phyloP scores from a whole-genome alignment of 2,329 filamentous ascomycete genomes.

The Emydomyces testavorans region DNA sequence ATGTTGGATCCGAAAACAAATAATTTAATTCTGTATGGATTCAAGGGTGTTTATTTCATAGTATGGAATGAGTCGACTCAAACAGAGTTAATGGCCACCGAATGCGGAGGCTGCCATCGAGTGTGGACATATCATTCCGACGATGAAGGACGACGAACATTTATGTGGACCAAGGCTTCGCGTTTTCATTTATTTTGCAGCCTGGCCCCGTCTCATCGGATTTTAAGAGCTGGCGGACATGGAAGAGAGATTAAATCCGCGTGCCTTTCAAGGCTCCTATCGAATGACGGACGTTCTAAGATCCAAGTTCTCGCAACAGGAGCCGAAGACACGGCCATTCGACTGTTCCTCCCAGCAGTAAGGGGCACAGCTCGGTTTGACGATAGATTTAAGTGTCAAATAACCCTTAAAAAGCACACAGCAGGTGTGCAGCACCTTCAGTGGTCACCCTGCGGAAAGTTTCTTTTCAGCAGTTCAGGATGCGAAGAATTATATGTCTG shows the following conservation, averaged over 20 bases:
- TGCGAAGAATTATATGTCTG: slow-evolving; percentile 85
- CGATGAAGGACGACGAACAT: slow-evolving; percentile 37
- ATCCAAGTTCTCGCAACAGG: slow-evolving; percentile 50
- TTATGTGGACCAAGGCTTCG: slow-evolving; percentile 66
- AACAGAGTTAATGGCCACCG: slow-evolving; percentile 57
- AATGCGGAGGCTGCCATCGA: slow-evolving; percentile 77
- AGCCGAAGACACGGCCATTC: slow-evolving; percentile 61
- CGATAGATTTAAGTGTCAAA: slow-evolving; percentile 41
- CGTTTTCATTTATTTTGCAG: slow-evolving; percentile 39
- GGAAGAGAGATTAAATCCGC: slow-evolving; percentile 71
- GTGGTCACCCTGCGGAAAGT: slow-evolving; percentile 56
- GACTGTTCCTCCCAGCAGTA: slow-evolving; percentile 44
- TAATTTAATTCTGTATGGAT: slow-evolving; percentile 65
- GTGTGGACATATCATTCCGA: slow-evolving; percentile 50
- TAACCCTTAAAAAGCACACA: slow-evolving; percentile 63
- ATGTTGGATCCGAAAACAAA: slow-evolving; percentile 43
- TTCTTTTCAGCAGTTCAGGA: slow-evolving; percentile 76
- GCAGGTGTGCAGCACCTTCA: slow-evolving; percentile 71
- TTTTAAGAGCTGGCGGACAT: slow-evolving; percentile 60
- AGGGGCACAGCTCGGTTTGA: slow-evolving; percentile 15
- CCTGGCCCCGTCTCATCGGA: slow-evolving; percentile 31
- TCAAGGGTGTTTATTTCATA: slow-evolving; percentile 66
- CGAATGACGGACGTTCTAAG: slow-evolving; percentile 12
- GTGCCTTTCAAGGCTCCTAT: slow-evolving; percentile 33
- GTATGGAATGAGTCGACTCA: slow-evolving; percentile 66